A percentile compares a stretch with the other conserved stretches of the same genome.
Conservation (phyloP, 176 grass and related monocot species). For the Rhynchospora pubera region DNA sequence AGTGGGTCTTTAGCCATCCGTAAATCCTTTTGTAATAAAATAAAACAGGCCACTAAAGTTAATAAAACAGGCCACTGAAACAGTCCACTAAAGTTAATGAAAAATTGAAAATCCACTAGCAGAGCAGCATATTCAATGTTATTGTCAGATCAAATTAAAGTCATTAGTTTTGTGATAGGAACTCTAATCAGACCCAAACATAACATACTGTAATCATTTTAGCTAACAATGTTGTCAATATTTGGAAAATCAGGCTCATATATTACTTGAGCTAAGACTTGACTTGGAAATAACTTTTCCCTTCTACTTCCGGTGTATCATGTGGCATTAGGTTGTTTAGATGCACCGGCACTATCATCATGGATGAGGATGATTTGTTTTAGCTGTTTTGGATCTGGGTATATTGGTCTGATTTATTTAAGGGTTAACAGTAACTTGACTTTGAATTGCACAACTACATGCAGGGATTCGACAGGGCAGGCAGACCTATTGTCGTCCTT, state of each 20-base stretch:
- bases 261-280: not conserved
- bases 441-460: not conserved
- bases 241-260: not conserved
- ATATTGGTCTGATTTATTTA: not conserved
- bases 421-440: not conserved
- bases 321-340: not conserved
- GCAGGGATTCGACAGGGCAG: slow-evolving; percentile 33
- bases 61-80: too few species aligned
- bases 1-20: not conserved
- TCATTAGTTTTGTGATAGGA: not conserved
- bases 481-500: slow-evolving; percentile 20
- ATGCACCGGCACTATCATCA: not conserved
- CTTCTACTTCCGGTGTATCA: not conserved
- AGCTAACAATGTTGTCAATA: not conserved
- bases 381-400: not conserved
- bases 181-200: not conserved
- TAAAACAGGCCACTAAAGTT: not conserved
- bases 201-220: not conserved
- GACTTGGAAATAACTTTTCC: not conserved
- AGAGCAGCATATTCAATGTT: not conserved
- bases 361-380: not conserved
- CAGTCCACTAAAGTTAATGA: not conserved
- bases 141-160: not conserved
- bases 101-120: not conserved
- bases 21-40: not conserved